phyloP scores from a whole-genome alignment of 352 stramenopile species.

The Phytophthora capsici region DNA sequence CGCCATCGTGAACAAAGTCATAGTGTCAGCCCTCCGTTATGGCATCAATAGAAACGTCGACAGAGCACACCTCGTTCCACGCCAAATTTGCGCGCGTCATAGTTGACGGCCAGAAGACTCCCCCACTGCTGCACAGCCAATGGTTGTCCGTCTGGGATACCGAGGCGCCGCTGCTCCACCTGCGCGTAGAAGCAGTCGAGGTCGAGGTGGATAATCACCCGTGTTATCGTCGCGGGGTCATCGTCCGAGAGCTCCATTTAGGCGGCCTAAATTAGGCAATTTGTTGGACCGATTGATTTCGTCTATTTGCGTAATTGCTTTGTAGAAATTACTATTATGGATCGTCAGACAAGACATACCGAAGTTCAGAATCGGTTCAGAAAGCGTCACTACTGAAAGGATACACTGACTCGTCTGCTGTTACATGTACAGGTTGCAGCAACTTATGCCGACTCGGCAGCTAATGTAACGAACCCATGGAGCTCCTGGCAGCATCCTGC shows the following conservation, averaged over 20 bases:
- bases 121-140: constrained; percentile 88
- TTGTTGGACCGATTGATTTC: neutral
- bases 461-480: too few relatives aligned
- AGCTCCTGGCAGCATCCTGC: too few relatives aligned
- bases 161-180: constrained; percentile 80
- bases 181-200: constrained; percentile 91
- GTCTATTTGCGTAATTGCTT: constrained; percentile 1
- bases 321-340: neutral
- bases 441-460: neutral
- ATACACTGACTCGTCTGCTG: neutral
- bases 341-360: neutral
- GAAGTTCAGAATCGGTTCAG: constrained; percentile 27
- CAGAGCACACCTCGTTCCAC: constrained; percentile 51
- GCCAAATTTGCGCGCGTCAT: constrained; percentile 76
- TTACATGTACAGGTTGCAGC: neutral
- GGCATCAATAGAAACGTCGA: neutral
- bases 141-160: constrained; percentile 64
- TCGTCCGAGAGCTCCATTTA: constrained; percentile 1
- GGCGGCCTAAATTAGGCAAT: too few relatives aligned
- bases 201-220: constrained; percentile 86
- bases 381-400: constrained; percentile 20
- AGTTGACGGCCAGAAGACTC: constrained; percentile 85
- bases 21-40: too few relatives aligned
- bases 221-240: constrained; percentile 17
- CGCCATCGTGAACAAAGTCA: too few relatives aligned